A percentile compares a stretch with the other conserved stretches of the same genome.
Evolutionary conservation across 345 rosid species (phyloP).

Genomic region (Populus ilicifolia): DNA sequence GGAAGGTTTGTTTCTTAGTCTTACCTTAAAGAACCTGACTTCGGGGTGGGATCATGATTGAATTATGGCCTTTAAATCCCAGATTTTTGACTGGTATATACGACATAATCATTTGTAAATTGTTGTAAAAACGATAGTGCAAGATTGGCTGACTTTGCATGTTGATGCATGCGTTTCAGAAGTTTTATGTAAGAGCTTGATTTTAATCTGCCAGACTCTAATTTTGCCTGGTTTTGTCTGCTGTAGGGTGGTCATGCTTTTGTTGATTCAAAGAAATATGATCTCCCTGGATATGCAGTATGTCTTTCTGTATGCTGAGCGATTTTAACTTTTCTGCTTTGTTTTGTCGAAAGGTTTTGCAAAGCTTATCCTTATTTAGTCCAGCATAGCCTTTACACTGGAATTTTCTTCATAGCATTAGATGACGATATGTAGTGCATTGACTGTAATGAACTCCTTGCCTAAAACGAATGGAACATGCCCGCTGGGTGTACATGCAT

Average conservation of each 20-base stretch:
- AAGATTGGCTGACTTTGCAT: neutral
- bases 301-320: constrained; percentile 6
- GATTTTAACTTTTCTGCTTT: neutral
- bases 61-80: neutral
- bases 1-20: neutral
- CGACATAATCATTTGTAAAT: neutral
- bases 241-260: constrained; percentile 6
- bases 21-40: neutral
- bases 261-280: constrained; percentile 11
- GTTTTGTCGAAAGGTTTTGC: neutral
- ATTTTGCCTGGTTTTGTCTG: neutral
- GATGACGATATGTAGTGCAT: no score
- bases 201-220: neutral
- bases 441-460: no score
- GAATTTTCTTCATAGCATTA: no score
- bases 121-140: neutral
- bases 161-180: neutral
- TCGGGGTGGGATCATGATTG: neutral
- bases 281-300: constrained; percentile 28
- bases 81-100: neutral
- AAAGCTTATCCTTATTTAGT: neutral
- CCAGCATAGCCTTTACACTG: neutral
- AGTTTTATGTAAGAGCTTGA: neutral
- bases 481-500: no score
- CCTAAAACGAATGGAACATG: no score